Evolutionary conservation across 2,329 filamentous ascomycete species (phyloP).

Genomic region (Fusarium sacchari): DNA sequence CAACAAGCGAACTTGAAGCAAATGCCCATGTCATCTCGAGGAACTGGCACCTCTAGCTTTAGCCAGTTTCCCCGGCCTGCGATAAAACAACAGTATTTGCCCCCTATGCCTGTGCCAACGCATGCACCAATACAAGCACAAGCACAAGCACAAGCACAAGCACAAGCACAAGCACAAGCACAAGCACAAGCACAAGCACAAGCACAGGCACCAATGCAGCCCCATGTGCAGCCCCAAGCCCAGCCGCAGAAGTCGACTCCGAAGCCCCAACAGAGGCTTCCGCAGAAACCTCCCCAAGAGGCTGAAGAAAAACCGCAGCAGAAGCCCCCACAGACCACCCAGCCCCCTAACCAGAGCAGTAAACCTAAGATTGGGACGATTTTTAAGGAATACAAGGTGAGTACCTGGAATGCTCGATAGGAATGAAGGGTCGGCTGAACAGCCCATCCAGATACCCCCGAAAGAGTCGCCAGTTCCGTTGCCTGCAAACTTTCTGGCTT

Average conservation of each 20-base stretch:
- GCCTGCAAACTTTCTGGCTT: conserved; percentile 56
- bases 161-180: background rate
- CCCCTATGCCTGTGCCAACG: conserved; percentile 1
- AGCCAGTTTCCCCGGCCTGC: conserved; percentile 25
- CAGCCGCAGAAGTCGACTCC: background rate
- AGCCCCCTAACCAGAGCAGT: conserved; percentile 19
- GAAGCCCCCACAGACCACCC: conserved; percentile 6
- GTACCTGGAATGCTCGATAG: conserved; percentile 41
- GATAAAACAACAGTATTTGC: conserved; percentile 37
- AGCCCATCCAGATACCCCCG: conserved; percentile 47
- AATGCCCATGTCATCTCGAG: background rate
- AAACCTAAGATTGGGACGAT: conserved; percentile 41
- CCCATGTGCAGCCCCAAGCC: background rate
- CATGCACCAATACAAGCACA: background rate
- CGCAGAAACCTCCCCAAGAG: background rate
- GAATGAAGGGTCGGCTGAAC: conserved; percentile 44
- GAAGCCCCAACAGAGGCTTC: background rate
- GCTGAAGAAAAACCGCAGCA: background rate
- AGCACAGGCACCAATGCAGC: background rate
- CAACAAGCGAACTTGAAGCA: conserved; percentile 14
- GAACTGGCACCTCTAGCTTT: background rate
- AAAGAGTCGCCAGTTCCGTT: conserved; percentile 58
- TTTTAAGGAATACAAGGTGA: conserved; percentile 49
- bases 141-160: background rate
- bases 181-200: background rate